Evolutionary conservation across 2,329 filamentous ascomycete species (phyloP), one percentile per base, ranked within the genome.

Genomic region (Fusarium decemcellulare): DNA sequence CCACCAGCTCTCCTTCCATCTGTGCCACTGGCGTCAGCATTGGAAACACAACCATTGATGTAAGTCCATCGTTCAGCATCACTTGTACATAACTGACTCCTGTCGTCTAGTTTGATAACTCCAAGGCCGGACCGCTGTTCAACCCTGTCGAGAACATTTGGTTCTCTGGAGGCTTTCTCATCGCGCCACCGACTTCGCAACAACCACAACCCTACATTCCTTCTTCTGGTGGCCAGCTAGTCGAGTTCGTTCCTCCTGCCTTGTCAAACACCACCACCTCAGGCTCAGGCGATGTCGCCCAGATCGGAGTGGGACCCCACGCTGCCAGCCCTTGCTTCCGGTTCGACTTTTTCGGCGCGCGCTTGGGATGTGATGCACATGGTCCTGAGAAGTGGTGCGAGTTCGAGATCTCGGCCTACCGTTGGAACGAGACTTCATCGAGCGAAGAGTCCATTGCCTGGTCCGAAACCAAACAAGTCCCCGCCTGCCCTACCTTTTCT

Each of bases 381-480:
- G 76, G 73, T 10, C 68, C 69, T 12, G 79, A 81, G 58, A 71
- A 80, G 53, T 81, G 78, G 76, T 83, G 81, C 40, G 78, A 82
- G 53, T 82, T 83, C 63, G 80, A 81, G 40, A 73, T 83, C 32
- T 81, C 81, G n/a, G 81, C 80, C 8, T 83, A 82, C 63, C 76
- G 76, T 10, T 82, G 77, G 71, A 77, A 81, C 46, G 71, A 75
- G 16, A 72, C 69, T 11, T 68, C 73, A 7, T 71, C 72, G 3
- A 76, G 71, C 34, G 81, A 82, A 67, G 72, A 78, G 61, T 78
- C 81, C 6, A 77, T 79, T 47, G 75, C 76, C n/a, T 82, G 80
- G 81, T 80, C 79, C 2, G 80, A 81, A 64, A 78, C 74, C 30
- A 81, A 80, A 62, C 76, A 76, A 34, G 74, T 83, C 34, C 80